Evolutionary conservation across 257 asterid genomes (phyloP), one percentile per base, ranked within the genome.

Genomic region (Capsicum rhomboideum): DNA sequence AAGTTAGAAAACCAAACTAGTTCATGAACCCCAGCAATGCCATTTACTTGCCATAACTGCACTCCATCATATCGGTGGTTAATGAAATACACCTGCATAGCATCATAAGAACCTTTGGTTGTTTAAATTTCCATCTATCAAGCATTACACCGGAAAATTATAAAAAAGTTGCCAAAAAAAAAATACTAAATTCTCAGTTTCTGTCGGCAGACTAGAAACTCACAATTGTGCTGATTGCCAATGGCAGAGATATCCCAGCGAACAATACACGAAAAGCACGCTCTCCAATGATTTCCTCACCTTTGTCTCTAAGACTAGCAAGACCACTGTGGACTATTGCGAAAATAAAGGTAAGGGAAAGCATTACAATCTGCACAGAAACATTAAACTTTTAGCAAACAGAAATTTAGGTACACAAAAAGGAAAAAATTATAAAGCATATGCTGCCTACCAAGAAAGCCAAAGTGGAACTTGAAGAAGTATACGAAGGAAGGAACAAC

Each of bases 21-120:
- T 81, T 94, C 95, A 81, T 95, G 98, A 61, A 97, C 75, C 84
- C 93, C 96, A 56, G 96, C 90, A 84, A 91, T 88, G 84, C 92
- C 87, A 93, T 95, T 98, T 72, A 94, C 90, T 85, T 97, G 97
- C 99, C 99, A 97, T 67, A 97, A 88, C 91, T 97, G 98, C 83
- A 93, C 92, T 20, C 99, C 99, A 69, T 97, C 98, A 12, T 97
- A 97, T 90, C 99, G 92, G 88, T 97, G 99, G 90, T 91, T 93
- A 87, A 97, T 95, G 90, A 97, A 97, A 86, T 92, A 97, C 86
- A 91, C 99, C 99, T 97, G 89, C 77, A 86, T 63, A 46, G 28
- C 81, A 88, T 10, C 68, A 84, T 75, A 21, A 1, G 40, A 82
- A 81, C 61, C 18, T 59, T 78, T 68, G 34, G 66, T 83, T 82